Evolutionary conservation across 2,329 filamentous ascomycete genomes (phyloP), one percentile per base, ranked within the genome.

Genomic region (Hypoxylon sp.): DNA sequence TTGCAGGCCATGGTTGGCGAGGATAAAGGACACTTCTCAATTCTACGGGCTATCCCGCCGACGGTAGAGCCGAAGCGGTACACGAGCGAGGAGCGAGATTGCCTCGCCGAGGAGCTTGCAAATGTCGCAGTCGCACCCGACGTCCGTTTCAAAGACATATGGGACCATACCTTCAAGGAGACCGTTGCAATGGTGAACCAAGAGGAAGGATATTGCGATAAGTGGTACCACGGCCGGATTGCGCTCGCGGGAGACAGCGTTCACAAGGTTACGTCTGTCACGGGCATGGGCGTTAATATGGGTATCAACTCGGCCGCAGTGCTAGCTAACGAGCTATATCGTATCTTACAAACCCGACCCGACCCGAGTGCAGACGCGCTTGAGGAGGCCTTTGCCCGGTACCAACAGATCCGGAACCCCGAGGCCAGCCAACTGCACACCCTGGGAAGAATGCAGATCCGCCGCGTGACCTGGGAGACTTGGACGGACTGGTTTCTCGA

Each of bases 201-300:
- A 16, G 55, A 64, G 27, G 60, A 64, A 15, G 62, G 62, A 2
- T n/a, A 55, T 12, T 30, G 52, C 16, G 37, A 59, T 15, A 50
- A 47, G 19, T 63, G 61, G 61, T 26, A 66, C 13, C 62, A 63
- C 5, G 68, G 61, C 4, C 65, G 70, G 5, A 63, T 73, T 7
- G 63, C 68, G 2, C 48, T 72, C 20, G 58, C 74, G 16, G 72
- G 73, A 9, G 71, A 74, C 49, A 64, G 71, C 3, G 70, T 69
- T 3, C 70, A 73, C 51, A 63, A 64, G 34, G 47, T 58, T 44
- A 64, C 62, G 1, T 47, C 51, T 4, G 21, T 59, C 2, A 55
- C 19, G 4, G 62, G 61, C 7, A 41, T 53, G 17, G 62, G 61
- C 1, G 41, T 50, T n/a, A 37, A 60, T 27, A 34, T 12, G 2